Evolutionary conservation across 129 eudicot genomes (phyloP), one percentile per base, ranked within the genome.

Genomic region (Pittosporum tobira): DNA sequence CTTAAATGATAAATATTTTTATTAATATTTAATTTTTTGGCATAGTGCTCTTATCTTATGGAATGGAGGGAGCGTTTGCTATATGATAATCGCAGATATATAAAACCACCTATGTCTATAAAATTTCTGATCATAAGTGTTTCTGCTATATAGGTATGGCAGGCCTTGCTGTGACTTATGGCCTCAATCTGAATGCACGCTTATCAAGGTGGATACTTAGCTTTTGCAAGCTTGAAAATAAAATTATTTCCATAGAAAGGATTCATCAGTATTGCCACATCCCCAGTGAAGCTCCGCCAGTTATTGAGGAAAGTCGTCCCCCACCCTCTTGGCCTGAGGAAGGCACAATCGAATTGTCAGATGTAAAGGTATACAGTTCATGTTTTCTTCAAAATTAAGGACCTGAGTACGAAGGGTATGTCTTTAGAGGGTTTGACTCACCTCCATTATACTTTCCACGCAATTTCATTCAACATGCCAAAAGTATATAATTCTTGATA

Each of bases 151-250:
- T 18, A 84, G 98, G 96, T 64, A 86, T 91, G 89, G 94, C 96
- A 34, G 95, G 95, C 22, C 73, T 86, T 57, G 96, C 98, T 37
- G 95, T 86, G 59, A 86, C 96, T 18, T 91, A 91, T 48, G 98
- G 95, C 31, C 71, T 91, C 19, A 84, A 83, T 61, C 14, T 91
- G 66, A 91, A 86, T 67, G 89, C 84, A 14, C 86, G 88, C 9
- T 73, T 85, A 65, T 77, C 94, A 6, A 48, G 86, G 52, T 80
- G 88, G 93, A 85, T 89, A 59, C 88, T 79, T 31, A 77, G 91
- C 72, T 84, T 84, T 50, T 88, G 97, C 81, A 88, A 81, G 76
- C 83, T 83, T 62, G 88, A 83, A 78, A 88, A 88, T 76, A 93
- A 84, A 54, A 93, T 93, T 59, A 84, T 93, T 58, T 93, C 99